Conservation (phyloP, 1,284 basidiomycete genomes). For the Sanghuangporus baumii region DNA sequence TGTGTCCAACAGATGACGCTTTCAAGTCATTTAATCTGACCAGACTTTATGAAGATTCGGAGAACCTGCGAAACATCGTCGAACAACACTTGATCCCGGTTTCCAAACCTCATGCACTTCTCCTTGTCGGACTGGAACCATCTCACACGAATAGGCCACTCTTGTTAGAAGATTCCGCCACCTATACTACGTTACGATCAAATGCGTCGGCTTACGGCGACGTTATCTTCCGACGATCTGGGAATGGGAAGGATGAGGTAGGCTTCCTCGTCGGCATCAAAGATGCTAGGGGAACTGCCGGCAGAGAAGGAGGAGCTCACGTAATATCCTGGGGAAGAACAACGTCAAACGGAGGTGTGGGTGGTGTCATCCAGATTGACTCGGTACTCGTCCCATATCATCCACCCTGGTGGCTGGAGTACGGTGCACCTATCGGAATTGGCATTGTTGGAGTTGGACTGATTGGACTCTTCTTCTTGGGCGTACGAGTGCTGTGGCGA, state of each 20-base stretch:
- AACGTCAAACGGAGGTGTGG: constrained; percentile 59
- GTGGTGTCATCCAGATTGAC: constrained; percentile 89
- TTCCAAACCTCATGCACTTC: constrained; percentile 28
- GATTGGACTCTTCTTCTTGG: constrained; percentile 70
- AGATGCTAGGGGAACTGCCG: constrained; percentile 74
- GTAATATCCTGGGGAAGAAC: constrained; percentile 81
- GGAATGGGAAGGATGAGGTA: constrained; percentile 30
- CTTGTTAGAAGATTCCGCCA: constrained; percentile 59
- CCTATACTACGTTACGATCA: constrained; percentile 72
- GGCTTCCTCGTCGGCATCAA: constrained; percentile 84
- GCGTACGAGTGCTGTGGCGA: constrained; percentile 58
- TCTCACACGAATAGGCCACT: constrained; percentile 68
- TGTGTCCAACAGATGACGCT: constrained; percentile 89
- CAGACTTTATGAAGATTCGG: constrained; percentile 58
- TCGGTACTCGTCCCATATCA: constrained; percentile 79
- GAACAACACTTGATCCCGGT: constrained; percentile 84
- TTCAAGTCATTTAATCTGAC: constrained; percentile 90
- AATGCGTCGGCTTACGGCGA: constrained; percentile 66
- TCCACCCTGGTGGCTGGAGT: constrained; percentile 75
- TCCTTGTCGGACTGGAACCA: constrained; percentile 28
- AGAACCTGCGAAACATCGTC: constrained; percentile 64
- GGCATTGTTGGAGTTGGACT: constrained; percentile 48
- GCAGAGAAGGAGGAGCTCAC: constrained; percentile 68
- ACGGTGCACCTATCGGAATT: constrained; percentile 57
- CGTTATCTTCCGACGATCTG: constrained; percentile 66